phyloP scores from a whole-genome alignment of 305 asterid species.

The Stenogyne calaminthoides region DNA sequence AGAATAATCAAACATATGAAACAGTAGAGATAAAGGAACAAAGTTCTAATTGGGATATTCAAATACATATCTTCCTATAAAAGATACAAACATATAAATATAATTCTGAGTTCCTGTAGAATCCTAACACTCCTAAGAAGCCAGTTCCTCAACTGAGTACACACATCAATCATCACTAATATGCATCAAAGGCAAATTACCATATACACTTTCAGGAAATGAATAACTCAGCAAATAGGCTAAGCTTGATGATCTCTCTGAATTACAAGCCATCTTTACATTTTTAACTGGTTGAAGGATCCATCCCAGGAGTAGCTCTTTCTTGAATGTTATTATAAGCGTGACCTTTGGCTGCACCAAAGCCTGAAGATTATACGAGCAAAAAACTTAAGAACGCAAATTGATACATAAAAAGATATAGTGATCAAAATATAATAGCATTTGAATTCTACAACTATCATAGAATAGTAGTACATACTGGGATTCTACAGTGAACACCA shows the following conservation, averaged over 20 bases:
- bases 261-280: neutral
- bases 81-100: neutral
- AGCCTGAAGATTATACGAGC: conserved; percentile 36
- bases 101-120: neutral
- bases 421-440: neutral
- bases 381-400: neutral
- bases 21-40: neutral
- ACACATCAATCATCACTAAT: neutral
- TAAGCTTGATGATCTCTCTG: neutral
- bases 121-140: neutral
- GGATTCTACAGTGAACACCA: conserved; percentile 58
- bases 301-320: conserved; percentile 22
- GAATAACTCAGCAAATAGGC: neutral
- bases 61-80: neutral
- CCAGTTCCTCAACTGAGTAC: conserved; percentile 8
- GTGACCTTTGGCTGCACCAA: conserved; percentile 64
- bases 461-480: conserved; percentile 44
- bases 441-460: conserved; percentile 13
- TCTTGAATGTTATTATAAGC: conserved; percentile 38
- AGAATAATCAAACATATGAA: no score
- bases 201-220: neutral
- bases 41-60: neutral
- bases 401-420: neutral
- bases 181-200: conserved; percentile 4
- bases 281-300: conserved; percentile 12